Evolutionary conservation across 805 yeast species (phyloP).

Genomic region (Cyberlindnera mycetangii): DNA sequence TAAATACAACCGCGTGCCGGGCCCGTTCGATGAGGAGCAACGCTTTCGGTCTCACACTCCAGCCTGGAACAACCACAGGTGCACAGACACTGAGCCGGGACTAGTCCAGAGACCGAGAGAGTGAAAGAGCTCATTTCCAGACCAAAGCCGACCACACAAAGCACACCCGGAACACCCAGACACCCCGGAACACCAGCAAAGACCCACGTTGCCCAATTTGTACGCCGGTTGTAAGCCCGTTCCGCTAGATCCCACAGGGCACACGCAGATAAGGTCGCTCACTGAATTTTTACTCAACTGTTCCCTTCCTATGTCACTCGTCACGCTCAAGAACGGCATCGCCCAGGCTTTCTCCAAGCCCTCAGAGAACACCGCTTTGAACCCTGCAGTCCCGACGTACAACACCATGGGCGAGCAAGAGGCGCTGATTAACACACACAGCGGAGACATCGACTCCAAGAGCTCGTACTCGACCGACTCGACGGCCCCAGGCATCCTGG

Average conservation of each 20-base stretch:
- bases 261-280: slow-evolving; percentile 4
- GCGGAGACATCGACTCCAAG: slow-evolving; percentile 5
- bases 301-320: slow-evolving; percentile 22
- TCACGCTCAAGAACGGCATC: slow-evolving; percentile 27
- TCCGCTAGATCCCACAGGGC: not conserved
- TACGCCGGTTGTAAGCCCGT: not conserved
- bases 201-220: slow-evolving; percentile 5
- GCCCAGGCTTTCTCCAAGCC: slow-evolving; percentile 15
- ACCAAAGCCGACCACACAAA: too few relatives aligned
- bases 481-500: slow-evolving; percentile 35
- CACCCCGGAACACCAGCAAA: too few relatives aligned
- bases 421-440: not conserved
- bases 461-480: slow-evolving; percentile 11
- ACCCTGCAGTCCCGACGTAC: slow-evolving; percentile 15
- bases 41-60: too few relatives aligned
- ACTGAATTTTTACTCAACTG: not conserved
- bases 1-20: too few relatives aligned
- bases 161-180: too few relatives aligned
- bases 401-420: slow-evolving; percentile 14
- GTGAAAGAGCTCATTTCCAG: too few relatives aligned
- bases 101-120: too few relatives aligned
- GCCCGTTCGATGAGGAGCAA: too few relatives aligned
- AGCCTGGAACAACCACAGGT: too few relatives aligned
- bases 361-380: slow-evolving; percentile 4
- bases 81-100: too few relatives aligned